Conservation (phyloP, 2,329 filamentous ascomycete genomes). For the Ambrosiella beaveri region DNA sequence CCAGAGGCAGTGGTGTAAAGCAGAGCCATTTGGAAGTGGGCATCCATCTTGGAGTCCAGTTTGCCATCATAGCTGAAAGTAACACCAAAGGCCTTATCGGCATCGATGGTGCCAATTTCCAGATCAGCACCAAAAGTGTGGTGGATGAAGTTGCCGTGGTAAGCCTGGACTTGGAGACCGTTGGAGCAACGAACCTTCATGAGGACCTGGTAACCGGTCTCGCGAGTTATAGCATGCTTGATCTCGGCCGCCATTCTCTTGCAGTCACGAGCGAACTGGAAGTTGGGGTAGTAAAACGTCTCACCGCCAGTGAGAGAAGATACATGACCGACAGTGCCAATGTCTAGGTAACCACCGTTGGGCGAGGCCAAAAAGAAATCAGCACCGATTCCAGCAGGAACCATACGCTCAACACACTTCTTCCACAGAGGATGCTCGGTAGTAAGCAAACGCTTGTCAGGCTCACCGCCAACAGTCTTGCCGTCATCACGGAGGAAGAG, state of each 20-base stretch:
- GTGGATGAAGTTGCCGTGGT: slow-evolving; percentile 92
- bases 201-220: slow-evolving; percentile 86
- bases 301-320: slow-evolving; percentile 84
- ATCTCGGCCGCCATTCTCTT: slow-evolving; percentile 74
- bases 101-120: slow-evolving; percentile 80
- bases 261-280: slow-evolving; percentile 70
- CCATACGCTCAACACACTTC: slow-evolving; percentile 75
- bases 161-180: slow-evolving; percentile 79
- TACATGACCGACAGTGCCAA: slow-evolving; percentile 81
- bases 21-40: slow-evolving; percentile 89
- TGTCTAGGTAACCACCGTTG: slow-evolving; percentile 76
- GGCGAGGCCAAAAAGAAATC: slow-evolving; percentile 93
- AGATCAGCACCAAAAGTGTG: slow-evolving; percentile 90
- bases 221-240: slow-evolving; percentile 66
- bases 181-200: slow-evolving; percentile 99
- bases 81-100: slow-evolving; percentile 82
- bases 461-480: slow-evolving; percentile 70
- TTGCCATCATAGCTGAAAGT: slow-evolving; percentile 94
- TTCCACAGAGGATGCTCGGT: slow-evolving; percentile 82
- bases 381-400: slow-evolving; percentile 66
- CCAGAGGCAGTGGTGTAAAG: slow-evolving; percentile 86
- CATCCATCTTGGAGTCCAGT: slow-evolving; percentile 88
- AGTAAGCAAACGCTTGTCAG: slow-evolving; percentile 77
- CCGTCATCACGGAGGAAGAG: slow-evolving; percentile 76
- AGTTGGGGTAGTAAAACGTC: slow-evolving; percentile 93